A percentile compares a stretch with the other conserved stretches of the same genome.
These are phyloP conservation scores for Venturia aucupariae DNA, from an alignment of 2,329 filamentous ascomycete species.

Conservation along the genomic window DNA sequence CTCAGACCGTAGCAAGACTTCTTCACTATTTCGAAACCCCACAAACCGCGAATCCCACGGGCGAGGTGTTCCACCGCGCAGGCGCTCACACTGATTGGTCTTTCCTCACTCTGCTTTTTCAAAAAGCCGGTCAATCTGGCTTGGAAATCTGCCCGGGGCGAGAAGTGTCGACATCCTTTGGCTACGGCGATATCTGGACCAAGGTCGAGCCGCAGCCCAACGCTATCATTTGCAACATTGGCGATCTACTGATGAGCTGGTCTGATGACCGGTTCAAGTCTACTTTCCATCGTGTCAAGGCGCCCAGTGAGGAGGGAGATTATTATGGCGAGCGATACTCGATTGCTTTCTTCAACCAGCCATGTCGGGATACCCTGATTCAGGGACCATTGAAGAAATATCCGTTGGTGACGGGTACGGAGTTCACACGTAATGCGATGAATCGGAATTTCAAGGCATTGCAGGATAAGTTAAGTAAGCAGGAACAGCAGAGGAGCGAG, in stretches of 20 bases:
- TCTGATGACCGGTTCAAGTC: slow-evolving; percentile 59
- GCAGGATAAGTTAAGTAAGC: slow-evolving; percentile 36
- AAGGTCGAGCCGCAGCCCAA: slow-evolving; percentile 46
- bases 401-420: slow-evolving; percentile 47
- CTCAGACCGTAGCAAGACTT: slow-evolving; percentile 46
- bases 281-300: slow-evolving; percentile 56
- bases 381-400: slow-evolving; percentile 56
- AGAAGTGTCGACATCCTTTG: slow-evolving; percentile 51
- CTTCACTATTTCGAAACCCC: slow-evolving; percentile 45
- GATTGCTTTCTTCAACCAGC: slow-evolving; percentile 59
- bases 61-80: slow-evolving; percentile 46
- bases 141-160: slow-evolving; percentile 57
- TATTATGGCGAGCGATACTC: slow-evolving; percentile 54
- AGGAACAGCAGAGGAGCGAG: slow-evolving; percentile 17
- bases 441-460: slow-evolving; percentile 46
- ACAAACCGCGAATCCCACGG: slow-evolving; percentile 23
- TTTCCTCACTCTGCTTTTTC: slow-evolving; percentile 54
- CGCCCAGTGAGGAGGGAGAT: slow-evolving; percentile 43
- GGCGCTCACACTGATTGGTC: slow-evolving; percentile 58
- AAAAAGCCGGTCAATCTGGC: slow-evolving; percentile 50
- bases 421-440: slow-evolving; percentile 52
- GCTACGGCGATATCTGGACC: slow-evolving; percentile 52
- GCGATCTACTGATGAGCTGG: slow-evolving; percentile 59
- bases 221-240: slow-evolving; percentile 56
- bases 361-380: slow-evolving; percentile 47